phyloP scores from a whole-genome alignment of 2,329 filamentous ascomycete species.

The Purpureocillium lavendulum region DNA sequence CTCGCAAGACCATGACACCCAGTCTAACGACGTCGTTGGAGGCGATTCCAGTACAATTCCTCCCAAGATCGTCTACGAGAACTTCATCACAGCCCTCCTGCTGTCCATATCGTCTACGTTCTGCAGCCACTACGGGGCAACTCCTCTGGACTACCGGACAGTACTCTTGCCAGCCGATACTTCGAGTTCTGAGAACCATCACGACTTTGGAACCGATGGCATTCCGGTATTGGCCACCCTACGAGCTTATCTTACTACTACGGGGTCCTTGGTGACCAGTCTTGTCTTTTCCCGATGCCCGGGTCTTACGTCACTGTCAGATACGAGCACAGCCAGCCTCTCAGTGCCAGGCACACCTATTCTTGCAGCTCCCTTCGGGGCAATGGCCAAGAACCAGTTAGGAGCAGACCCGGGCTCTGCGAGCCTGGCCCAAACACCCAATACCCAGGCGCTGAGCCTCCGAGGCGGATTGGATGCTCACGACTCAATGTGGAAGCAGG shows the following conservation, averaged over 20 bases:
- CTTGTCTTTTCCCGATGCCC: slow-evolving; percentile 38
- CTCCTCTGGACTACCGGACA: slow-evolving; percentile 45
- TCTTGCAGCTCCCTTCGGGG: slow-evolving; percentile 46
- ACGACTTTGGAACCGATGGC: slow-evolving; percentile 9
- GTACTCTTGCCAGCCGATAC: slow-evolving; percentile 32
- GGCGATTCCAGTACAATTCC: slow-evolving; percentile 15
- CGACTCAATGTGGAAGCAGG: slow-evolving; percentile 38
- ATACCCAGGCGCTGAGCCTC: slow-evolving; percentile 38
- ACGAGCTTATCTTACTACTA: slow-evolving; percentile 46
- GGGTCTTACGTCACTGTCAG: slow-evolving; percentile 37
- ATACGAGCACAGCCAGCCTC: slow-evolving; percentile 29
- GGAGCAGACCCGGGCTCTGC: slow-evolving; percentile 18
- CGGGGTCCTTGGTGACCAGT: slow-evolving; percentile 42
- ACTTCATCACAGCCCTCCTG: slow-evolving; percentile 44
- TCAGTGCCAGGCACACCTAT: slow-evolving; percentile 35
- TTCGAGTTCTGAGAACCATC: slow-evolving; percentile 8
- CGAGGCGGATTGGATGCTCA: slow-evolving; percentile 31
- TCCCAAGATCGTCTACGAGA: slow-evolving; percentile 40
- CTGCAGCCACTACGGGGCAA: slow-evolving; percentile 37
- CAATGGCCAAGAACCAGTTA: slow-evolving; percentile 21
- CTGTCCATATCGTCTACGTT: slow-evolving; percentile 42
- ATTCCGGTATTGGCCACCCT: slow-evolving; percentile 38
- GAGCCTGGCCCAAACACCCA: slow-evolving; percentile 41
- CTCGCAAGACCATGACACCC: slow-evolving; percentile 17
- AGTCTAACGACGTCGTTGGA: slow-evolving; percentile 17